Conservation (phyloP, 768 basidiomycete species). For the Panaeolus cyanescens region DNA sequence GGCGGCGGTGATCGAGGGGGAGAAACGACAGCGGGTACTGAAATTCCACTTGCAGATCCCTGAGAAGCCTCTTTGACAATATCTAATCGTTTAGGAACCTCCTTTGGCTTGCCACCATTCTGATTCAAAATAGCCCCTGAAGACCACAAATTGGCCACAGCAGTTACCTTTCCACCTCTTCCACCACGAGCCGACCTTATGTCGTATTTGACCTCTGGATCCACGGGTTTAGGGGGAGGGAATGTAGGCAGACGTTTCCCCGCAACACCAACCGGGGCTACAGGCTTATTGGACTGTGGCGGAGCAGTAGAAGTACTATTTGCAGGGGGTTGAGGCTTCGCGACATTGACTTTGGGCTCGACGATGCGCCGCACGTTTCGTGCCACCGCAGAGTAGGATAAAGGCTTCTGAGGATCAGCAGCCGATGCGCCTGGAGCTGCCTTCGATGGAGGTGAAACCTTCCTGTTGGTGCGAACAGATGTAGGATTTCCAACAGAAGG, state of each 20-base stretch:
- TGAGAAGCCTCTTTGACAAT: conserved; percentile 2
- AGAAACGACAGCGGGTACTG: neutral
- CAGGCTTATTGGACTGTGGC: conserved; percentile 10
- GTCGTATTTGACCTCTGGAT: conserved; percentile 68
- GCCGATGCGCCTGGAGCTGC: neutral
- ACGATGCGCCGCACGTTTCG: conserved; percentile 1
- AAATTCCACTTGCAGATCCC: neutral
- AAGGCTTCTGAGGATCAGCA: conserved; percentile 14
- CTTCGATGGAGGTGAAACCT: conserved; percentile 35
- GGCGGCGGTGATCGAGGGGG: neutral
- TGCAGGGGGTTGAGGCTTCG: neutral
- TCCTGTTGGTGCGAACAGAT: conserved; percentile 36
- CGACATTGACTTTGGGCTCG: neutral
- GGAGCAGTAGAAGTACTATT: neutral
- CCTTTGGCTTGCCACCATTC: conserved; percentile 9
- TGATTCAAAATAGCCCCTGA: conserved; percentile 37
- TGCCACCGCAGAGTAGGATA: conserved; percentile 26
- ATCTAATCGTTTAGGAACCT: conserved; percentile 6
- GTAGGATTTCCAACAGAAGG: conserved; percentile 24
- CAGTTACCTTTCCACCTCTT: conserved; percentile 69
- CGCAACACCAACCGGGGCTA: neutral
- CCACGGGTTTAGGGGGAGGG: conserved; percentile 32
- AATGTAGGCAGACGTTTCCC: conserved; percentile 28
- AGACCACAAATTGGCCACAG: conserved; percentile 77
- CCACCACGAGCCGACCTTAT: conserved; percentile 79